These are phyloP conservation scores for Russula virescens DNA, from an alignment of 768 basidiomycete species.

Conservation along the genomic window DNA sequence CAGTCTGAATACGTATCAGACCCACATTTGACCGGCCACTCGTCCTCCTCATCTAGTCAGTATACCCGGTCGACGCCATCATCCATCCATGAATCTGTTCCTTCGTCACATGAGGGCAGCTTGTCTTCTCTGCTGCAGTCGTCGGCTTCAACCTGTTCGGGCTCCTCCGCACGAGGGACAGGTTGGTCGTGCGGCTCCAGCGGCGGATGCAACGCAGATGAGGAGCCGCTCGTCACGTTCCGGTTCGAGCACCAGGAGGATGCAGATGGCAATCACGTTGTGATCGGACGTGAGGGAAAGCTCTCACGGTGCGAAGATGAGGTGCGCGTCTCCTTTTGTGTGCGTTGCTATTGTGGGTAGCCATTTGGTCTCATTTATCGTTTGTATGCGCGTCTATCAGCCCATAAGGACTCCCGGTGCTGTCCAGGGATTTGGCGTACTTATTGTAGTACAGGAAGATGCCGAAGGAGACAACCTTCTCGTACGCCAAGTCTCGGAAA, in stretches of 20 bases:
- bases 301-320: conserved; percentile 72
- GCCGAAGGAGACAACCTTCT: conserved; percentile 46
- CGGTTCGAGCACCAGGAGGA: conserved; percentile 62
- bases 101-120: no score
- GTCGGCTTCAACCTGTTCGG: no score
- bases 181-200: no score
- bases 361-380: not conserved
- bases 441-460: conserved; percentile 62
- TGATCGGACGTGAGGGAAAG: conserved; percentile 63
- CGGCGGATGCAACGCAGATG: conserved; percentile 22
- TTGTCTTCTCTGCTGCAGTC: no score
- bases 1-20: no score
- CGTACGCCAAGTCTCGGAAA: conserved; percentile 82
- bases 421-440: conserved; percentile 77
- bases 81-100: no score
- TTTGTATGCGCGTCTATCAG: conserved; percentile 30
- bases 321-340: conserved; percentile 28
- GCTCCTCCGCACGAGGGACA: no score
- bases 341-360: not conserved
- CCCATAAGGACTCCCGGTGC: conserved; percentile 80
- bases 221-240: conserved; percentile 43
- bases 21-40: no score
- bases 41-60: no score
- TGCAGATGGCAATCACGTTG: conserved; percentile 62
- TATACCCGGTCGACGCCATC: no score